A percentile compares a stretch with the other conserved stretches of the same genome.
These are phyloP conservation scores for Decorospora gaudefroyi DNA, from an alignment of 2,329 filamentous ascomycete genomes.

Conservation along the genomic window DNA sequence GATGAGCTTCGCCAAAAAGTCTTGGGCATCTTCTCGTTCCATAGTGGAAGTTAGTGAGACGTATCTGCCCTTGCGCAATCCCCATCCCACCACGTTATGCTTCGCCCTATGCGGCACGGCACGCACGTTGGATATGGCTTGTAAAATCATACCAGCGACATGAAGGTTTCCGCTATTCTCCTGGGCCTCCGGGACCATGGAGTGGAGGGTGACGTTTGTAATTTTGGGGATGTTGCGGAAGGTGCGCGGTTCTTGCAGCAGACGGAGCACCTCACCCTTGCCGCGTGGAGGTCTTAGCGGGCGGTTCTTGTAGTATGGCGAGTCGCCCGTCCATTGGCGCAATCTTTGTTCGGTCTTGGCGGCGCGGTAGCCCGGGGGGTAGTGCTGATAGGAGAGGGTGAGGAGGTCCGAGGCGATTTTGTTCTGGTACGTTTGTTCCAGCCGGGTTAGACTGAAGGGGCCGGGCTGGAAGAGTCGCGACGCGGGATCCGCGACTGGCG, in stretches of 20 bases:
- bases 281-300: conserved; percentile 84
- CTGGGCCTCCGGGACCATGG: conserved; percentile 68
- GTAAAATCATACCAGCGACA: conserved; percentile 80
- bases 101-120: conserved; percentile 71
- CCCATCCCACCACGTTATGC: conserved; percentile 74
- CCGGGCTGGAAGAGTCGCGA: conserved; percentile 89
- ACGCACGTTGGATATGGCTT: conserved; percentile 80
- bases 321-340: conserved; percentile 84
- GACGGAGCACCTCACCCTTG: conserved; percentile 67
- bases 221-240: conserved; percentile 87
- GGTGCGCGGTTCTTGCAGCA: conserved; percentile 68
- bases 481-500: conserved; percentile 80
- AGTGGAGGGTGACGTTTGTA: conserved; percentile 78
- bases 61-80: conserved; percentile 70
- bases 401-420: conserved; percentile 87
- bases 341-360: conserved; percentile 67
- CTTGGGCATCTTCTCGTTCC: conserved; percentile 77
- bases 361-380: conserved; percentile 72
- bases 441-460: conserved; percentile 83
- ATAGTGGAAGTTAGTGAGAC: conserved; percentile 78
- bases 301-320: conserved; percentile 92
- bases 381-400: conserved; percentile 85
- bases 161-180: conserved; percentile 76
- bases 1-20: conserved; percentile 88
- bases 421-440: conserved; percentile 86